These are phyloP conservation scores for Podila epicladia DNA, from an alignment of 192 early-diverging fungal genomes.

Conservation along the genomic window DNA sequence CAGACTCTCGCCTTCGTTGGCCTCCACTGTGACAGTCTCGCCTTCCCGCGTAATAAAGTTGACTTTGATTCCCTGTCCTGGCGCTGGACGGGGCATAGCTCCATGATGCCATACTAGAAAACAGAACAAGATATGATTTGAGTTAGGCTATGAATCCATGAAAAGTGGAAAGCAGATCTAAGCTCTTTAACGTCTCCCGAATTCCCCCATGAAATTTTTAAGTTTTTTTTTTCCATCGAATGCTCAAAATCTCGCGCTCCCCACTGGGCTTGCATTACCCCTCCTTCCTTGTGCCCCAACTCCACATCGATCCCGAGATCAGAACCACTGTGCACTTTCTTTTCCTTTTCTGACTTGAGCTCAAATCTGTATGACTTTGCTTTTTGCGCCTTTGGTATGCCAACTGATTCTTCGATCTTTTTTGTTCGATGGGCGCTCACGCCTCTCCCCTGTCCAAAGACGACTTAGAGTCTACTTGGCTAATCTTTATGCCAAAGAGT, in stretches of 20 bases:
- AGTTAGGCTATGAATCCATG: constrained; percentile 2
- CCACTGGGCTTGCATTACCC: too few relatives aligned
- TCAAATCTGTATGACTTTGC: too few relatives aligned
- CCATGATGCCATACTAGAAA: constrained; percentile 33
- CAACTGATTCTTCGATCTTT: too few relatives aligned
- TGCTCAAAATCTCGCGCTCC: too few relatives aligned
- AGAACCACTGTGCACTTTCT: background rate
- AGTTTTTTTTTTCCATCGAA: too few relatives aligned
- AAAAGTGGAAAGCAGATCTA: background rate
- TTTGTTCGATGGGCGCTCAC: too few relatives aligned
- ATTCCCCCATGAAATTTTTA: too few relatives aligned
- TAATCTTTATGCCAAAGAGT: too few relatives aligned
- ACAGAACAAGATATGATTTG: background rate
- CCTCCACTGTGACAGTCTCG: constrained; percentile 76
- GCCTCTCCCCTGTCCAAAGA: too few relatives aligned
- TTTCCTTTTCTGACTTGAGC: background rate
- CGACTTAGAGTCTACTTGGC: too few relatives aligned
- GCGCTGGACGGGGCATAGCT: constrained; percentile 38
- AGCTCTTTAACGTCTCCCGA: too few relatives aligned
- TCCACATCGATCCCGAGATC: background rate
- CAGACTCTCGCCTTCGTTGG: constrained; percentile 86
- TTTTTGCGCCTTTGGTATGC: too few relatives aligned
- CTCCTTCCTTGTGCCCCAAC: background rate
- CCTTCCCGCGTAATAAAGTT: constrained; percentile 90
- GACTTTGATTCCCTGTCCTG: constrained; percentile 63